Conservation (phyloP, 192 early-diverging fungal species). For the Linnemannia schmuckeri region DNA sequence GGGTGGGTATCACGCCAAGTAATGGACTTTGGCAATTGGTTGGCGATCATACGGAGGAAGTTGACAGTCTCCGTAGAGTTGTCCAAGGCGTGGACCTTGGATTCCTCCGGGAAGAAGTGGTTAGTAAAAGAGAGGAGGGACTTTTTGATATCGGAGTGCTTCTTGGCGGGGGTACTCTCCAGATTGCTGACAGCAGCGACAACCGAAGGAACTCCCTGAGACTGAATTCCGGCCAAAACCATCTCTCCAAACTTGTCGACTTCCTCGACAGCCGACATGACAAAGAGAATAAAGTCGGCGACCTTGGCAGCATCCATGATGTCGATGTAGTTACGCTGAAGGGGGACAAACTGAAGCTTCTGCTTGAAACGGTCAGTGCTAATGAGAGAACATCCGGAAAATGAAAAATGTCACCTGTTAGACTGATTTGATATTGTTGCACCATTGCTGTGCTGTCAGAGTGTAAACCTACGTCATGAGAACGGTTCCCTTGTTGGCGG, state of each 20-base stretch:
- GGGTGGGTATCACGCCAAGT: constrained; percentile 90
- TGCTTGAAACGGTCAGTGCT: constrained; percentile 90
- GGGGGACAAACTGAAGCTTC: constrained; percentile 85
- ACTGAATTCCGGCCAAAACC: constrained; percentile 85
- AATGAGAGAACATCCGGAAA: constrained; percentile 16
- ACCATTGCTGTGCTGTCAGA: not conserved
- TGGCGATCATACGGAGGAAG: constrained; percentile 82
- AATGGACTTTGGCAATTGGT: constrained; percentile 82
- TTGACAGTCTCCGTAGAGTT: constrained; percentile 71
- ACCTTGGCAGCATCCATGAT: constrained; percentile 92
- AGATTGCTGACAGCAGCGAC: constrained; percentile 83
- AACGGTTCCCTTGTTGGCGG: constrained; percentile 46
- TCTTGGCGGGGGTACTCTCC: constrained; percentile 71
- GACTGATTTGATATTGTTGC: not conserved
- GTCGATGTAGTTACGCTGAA: constrained; percentile 83
- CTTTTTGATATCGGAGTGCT: constrained; percentile 82
- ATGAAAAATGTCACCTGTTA: not conserved
- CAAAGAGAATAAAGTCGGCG: constrained; percentile 91
- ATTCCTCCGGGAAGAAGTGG: constrained; percentile 89
- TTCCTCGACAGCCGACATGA: constrained; percentile 89
- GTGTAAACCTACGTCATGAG: constrained; percentile 49
- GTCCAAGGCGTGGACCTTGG: constrained; percentile 77
- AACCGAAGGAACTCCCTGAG: constrained; percentile 87
- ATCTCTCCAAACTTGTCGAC: constrained; percentile 95
- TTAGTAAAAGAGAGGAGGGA: constrained; percentile 87